Evolutionary conservation across 2,329 filamentous ascomycete species (phyloP), one percentile per base, ranked within the genome.

Genomic region (Hirsutella thompsonii): DNA sequence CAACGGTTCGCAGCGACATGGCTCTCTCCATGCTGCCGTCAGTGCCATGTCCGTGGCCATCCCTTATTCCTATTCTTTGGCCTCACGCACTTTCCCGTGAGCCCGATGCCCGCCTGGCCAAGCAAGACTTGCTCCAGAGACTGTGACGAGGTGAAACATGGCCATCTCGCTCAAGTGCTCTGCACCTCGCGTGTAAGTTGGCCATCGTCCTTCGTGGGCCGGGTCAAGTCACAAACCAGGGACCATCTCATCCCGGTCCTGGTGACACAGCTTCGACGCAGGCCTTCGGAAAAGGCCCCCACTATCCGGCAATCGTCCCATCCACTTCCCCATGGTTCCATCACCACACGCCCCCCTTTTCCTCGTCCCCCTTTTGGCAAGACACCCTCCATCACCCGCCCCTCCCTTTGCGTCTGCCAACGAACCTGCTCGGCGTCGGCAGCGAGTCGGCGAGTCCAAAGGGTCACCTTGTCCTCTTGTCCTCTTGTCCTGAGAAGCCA

Each of bases 391-490:
- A n/a, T n/a, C n/a, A n/a, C n/a, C n/a, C n/a, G n/a, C n/a, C 37
- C 19, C 20, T 10, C 23, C 18, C 26, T 21, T 16, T 20, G 18
- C 26, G 18, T 13, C 34, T 36, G 32, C 32, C 32, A 34, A 34
- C 32, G 9, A 34, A 18, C 16, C 37, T 30, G 18, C 13, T 21
- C 5, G 28, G 39, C 40, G 38, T 44, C 40, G 44, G 44, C 39
- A 40, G 21, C 42, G 35, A 16, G 42, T 46, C 41, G 45, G 40
- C 40, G 42, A 46, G 42, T 42, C 41, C 38, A 37, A 14, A 4
- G 23, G n/a, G 19, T 13, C 14, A 19, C 16, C 5, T 32, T 32
- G 8, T 11, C 6, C 29, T 5, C 28, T 4, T n/a, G 4, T n/a
- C 28, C 32, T 8, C 32, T 16, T 29, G 26, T 23, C 36, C 18